These are phyloP conservation scores for Umbelopsis isabellina DNA, from an alignment of 192 early-diverging fungal species.

Conservation along the genomic window DNA sequence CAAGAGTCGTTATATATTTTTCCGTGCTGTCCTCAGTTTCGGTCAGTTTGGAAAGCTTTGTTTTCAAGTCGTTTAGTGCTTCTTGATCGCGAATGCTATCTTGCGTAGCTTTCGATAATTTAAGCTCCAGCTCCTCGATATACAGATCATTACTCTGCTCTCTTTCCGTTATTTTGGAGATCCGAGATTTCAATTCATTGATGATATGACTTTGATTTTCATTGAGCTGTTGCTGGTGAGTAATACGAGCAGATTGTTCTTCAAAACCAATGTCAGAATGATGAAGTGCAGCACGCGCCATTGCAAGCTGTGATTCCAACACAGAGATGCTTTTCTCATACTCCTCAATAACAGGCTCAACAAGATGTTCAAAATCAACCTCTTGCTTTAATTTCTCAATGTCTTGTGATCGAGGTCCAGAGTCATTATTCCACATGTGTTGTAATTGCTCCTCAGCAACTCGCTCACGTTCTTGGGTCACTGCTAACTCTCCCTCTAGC, in stretches of 20 bases:
- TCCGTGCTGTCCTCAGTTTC: slow-evolving; percentile 53
- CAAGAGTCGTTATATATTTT: slow-evolving; percentile 48
- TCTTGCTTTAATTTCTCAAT: slow-evolving; percentile 30
- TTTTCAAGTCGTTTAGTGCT: slow-evolving; percentile 40
- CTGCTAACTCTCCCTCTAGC: slow-evolving; percentile 33
- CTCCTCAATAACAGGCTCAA: slow-evolving; percentile 74
- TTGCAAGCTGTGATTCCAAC: slow-evolving; percentile 63
- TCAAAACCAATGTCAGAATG: slow-evolving; percentile 56
- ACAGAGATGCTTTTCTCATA: slow-evolving; percentile 67
- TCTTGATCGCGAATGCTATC: slow-evolving; percentile 44
- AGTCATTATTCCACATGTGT: slow-evolving; percentile 17
- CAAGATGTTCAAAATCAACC: slow-evolving; percentile 51
- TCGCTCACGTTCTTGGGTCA: slow-evolving; percentile 30
- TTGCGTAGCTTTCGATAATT: slow-evolving; percentile 30
- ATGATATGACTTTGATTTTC: slow-evolving; percentile 54
- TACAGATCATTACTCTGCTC: slow-evolving; percentile 52
- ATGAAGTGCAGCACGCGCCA: slow-evolving; percentile 59
- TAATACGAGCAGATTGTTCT: slow-evolving; percentile 59
- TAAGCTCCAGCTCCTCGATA: slow-evolving; percentile 43
- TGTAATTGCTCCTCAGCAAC: slow-evolving; percentile 30
- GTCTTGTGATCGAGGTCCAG: slow-evolving; percentile 7
- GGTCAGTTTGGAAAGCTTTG: slow-evolving; percentile 54
- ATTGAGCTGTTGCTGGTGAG: slow-evolving; percentile 46
- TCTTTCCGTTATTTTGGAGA: slow-evolving; percentile 46
- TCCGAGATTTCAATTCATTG: slow-evolving; percentile 43